These are phyloP conservation scores for Poa annua DNA, from an alignment of 176 grass and related monocot genomes.

Conservation along the genomic window DNA sequence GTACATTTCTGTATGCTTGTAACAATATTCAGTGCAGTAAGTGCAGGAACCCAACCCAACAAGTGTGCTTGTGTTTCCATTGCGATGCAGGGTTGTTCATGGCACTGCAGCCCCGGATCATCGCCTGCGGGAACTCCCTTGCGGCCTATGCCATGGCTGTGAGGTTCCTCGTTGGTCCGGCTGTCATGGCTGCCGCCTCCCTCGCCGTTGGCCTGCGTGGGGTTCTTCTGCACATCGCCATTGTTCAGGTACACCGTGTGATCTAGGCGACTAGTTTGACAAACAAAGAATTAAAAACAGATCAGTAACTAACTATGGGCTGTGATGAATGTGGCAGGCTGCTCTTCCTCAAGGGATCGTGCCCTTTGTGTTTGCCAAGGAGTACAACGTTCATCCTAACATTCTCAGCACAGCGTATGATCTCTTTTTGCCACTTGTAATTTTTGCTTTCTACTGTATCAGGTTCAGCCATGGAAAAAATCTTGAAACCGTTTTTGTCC, in stretches of 20 bases:
- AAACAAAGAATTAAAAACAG: no score
- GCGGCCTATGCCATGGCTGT: constrained; percentile 78
- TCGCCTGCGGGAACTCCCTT: constrained; percentile 76
- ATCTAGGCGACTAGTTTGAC: no score
- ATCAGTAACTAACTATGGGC: not conserved
- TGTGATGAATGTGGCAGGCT: constrained; percentile 46
- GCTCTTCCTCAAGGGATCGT: constrained; percentile 91
- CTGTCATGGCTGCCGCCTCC: constrained; percentile 65
- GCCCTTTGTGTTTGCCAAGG: constrained; percentile 89
- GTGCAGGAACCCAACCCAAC: not conserved
- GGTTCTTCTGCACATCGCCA: constrained; percentile 79
- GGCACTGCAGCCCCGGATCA: constrained; percentile 87
- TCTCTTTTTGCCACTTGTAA: not conserved
- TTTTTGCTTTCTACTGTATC: not conserved
- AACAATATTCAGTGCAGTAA: not conserved
- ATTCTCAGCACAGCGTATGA: constrained; percentile 85
- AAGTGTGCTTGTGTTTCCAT: not conserved
- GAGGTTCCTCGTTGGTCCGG: constrained; percentile 74
- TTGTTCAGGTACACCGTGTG: constrained; percentile 64
- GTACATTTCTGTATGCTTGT: constrained; percentile 24
- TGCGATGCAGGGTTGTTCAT: constrained; percentile 78
- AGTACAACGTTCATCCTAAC: constrained; percentile 88
- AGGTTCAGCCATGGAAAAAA: not conserved
- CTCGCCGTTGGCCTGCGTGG: constrained; percentile 67
- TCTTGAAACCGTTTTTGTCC: not conserved